Conservation (phyloP, 805 yeast genomes). For the Hanseniaspora lindneri region DNA sequence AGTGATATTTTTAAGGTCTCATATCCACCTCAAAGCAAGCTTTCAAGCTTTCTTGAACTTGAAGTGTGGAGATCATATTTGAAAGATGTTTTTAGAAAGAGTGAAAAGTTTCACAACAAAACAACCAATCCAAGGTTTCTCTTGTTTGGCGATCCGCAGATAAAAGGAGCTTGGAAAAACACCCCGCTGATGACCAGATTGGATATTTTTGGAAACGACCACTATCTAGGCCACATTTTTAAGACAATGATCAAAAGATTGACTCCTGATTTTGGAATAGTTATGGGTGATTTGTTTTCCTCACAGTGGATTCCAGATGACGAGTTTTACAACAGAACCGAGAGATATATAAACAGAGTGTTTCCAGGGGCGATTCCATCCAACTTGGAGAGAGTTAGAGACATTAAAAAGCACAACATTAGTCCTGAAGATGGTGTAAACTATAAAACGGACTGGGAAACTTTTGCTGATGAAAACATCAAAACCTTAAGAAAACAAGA, state of each 20-base stretch:
- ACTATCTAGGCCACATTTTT: constrained; percentile 76
- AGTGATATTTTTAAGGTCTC: constrained; percentile 21
- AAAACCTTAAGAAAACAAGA: constrained; percentile 18
- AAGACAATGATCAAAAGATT: constrained; percentile 49
- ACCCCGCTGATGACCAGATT: constrained; percentile 62
- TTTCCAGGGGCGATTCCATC: constrained; percentile 52
- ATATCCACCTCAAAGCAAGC: constrained; percentile 15
- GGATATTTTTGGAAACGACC: constrained; percentile 84
- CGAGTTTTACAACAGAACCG: constrained; percentile 72
- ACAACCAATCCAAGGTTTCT: constrained; percentile 33
- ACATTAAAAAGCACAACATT: constrained; percentile 17
- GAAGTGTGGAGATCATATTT: constrained; percentile 22
- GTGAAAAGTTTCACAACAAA: neutral
- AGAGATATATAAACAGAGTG: constrained; percentile 57
- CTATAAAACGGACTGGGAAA: constrained; percentile 24
- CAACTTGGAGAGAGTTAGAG: constrained; percentile 38
- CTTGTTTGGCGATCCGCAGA: constrained; percentile 94
- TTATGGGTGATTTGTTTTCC: constrained; percentile 85
- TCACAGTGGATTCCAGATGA: constrained; percentile 89
- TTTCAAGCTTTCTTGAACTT: constrained; percentile 18
- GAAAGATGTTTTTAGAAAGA: constrained; percentile 23
- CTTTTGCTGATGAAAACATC: constrained; percentile 22
- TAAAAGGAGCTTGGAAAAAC: constrained; percentile 70
- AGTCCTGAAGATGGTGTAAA: constrained; percentile 24
- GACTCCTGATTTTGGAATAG: constrained; percentile 69